Percentiles rank a stretch among this genome's conserved stretches.
Evolutionary conservation across 305 asterid genomes (phyloP).

Genomic region (Fraxinus velutina): DNA sequence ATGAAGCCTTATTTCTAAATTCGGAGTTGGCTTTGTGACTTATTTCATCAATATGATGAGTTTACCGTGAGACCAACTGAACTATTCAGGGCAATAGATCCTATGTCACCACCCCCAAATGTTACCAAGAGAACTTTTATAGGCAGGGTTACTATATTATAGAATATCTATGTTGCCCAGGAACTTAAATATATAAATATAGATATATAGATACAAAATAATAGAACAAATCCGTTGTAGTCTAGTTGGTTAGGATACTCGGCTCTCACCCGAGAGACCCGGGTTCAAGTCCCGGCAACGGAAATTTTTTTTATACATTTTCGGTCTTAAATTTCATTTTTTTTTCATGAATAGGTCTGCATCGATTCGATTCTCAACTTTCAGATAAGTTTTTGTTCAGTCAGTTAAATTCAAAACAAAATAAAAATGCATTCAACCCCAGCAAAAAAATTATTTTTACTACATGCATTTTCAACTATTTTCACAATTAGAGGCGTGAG

Average conservation of each 20-base stretch:
- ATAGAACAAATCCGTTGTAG: slow-evolving; percentile 52
- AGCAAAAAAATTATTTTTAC: not conserved
- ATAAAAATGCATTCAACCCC: not conserved
- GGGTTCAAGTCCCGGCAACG: slow-evolving; percentile 98
- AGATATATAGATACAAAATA: no score
- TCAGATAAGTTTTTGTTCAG: not conserved
- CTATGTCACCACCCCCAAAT: not conserved
- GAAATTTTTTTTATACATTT: slow-evolving; percentile 22
- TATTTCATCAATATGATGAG: not conserved
- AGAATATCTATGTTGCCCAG: no score
- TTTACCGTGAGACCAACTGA: not conserved
- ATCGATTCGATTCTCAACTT: not conserved
- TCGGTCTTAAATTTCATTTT: not conserved
- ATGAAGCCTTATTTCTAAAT: no score
- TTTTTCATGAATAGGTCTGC: not conserved
- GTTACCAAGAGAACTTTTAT: not conserved
- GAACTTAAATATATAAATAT: no score
- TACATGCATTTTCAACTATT: not conserved
- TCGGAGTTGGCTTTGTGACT: not conserved
- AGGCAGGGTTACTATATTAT: no score
- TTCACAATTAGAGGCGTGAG: not conserved
- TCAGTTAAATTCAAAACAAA: not conserved
- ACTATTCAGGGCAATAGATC: not conserved
- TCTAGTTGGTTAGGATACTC: slow-evolving; percentile 93
- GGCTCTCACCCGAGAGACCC: slow-evolving; percentile 99